These are phyloP conservation scores for Trifolium pratense DNA, from an alignment of 306 rosid genomes.

Conservation along the genomic window DNA sequence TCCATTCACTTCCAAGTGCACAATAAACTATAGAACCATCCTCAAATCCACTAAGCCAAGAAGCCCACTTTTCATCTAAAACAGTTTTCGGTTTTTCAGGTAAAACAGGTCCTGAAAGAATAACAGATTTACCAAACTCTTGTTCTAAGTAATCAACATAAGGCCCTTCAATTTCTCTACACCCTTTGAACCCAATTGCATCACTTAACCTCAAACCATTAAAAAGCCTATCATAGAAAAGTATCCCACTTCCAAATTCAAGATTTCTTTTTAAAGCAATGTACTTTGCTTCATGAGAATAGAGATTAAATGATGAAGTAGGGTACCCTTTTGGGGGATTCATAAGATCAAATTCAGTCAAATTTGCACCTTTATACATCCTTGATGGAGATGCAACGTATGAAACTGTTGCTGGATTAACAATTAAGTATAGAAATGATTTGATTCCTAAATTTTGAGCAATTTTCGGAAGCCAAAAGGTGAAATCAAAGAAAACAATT, in stretches of 20 bases:
- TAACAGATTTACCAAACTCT: constrained; percentile 34
- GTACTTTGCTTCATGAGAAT: constrained; percentile 33
- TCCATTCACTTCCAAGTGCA: constrained; percentile 38
- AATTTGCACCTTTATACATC: constrained; percentile 7
- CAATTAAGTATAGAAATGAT: constrained; percentile 27
- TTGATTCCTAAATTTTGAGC: constrained; percentile 36
- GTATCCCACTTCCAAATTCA: constrained; percentile 42
- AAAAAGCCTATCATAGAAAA: constrained; percentile 7
- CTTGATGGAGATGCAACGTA: constrained; percentile 14
- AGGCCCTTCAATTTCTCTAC: constrained; percentile 42
- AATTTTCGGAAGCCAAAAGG: constrained; percentile 39
- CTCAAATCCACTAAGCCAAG: constrained; percentile 38
- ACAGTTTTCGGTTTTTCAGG: constrained; percentile 20
- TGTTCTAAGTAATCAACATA: constrained; percentile 32
- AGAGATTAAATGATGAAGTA: constrained; percentile 33
- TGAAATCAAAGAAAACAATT: constrained; percentile 45
- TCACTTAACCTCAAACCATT: constrained; percentile 12
- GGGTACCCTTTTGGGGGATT: constrained; percentile 47
- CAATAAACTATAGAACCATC: constrained; percentile 22
- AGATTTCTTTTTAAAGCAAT: not conserved
- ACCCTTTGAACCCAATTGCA: constrained; percentile 46
- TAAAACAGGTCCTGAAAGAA: constrained; percentile 43
- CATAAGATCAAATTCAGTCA: constrained; percentile 41
- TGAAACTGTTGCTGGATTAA: constrained; percentile 36
- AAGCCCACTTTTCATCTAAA: constrained; percentile 38